Evolutionary conservation across 352 stramenopile species (phyloP), one percentile per base, ranked within the genome.

Genomic region (Phytophthora idaei): DNA sequence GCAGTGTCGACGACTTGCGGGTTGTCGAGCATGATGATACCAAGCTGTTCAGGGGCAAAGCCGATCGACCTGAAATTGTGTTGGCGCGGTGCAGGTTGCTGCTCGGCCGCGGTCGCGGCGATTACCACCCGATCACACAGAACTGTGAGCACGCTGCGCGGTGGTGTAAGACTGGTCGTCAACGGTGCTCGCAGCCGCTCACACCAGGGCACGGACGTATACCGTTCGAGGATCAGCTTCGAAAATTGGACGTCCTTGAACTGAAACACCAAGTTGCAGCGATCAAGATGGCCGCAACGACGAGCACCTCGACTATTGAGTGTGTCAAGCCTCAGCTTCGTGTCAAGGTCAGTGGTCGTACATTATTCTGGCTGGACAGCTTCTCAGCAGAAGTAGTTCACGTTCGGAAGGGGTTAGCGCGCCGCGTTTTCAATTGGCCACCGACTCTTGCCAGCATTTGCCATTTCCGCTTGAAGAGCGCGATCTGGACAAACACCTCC

Each of bases 71-170:
- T 8, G 77, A 89, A 41, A 70, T 89, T 9, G 76, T 90, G 39
- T 57, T 90, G 48, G 67, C 77, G 25, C 77, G 79, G 9, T 90
- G 77, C 67, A 89, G 76, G 55, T 83, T 85, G 39, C 57, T 89
- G 28, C 61, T 87, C 14, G 77, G 76, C 2, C 67, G 83, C 12
- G 77, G 79, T 6, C 71, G 69, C 17, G 81, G 79, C 9, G 68
- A 88, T 25, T 89, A 87, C 46, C 85, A 90, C 56, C 80, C 84
- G 42, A 80, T 89, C 58, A 77, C 64, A 28, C 82, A 89, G 62
- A 90, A 89, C 58, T 90, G 77, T 63, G 79, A 90, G 53, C 77
- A 86, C 50, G 74, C 77, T 14, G 76, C 71, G 42, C 74, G 84
- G 36, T 88, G 54, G 54, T 61, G 42, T 29, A 61, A 86, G 67